These are phyloP conservation scores for Coemansia sp. DNA, from an alignment of 192 early-diverging fungal genomes.

Conservation along the genomic window DNA sequence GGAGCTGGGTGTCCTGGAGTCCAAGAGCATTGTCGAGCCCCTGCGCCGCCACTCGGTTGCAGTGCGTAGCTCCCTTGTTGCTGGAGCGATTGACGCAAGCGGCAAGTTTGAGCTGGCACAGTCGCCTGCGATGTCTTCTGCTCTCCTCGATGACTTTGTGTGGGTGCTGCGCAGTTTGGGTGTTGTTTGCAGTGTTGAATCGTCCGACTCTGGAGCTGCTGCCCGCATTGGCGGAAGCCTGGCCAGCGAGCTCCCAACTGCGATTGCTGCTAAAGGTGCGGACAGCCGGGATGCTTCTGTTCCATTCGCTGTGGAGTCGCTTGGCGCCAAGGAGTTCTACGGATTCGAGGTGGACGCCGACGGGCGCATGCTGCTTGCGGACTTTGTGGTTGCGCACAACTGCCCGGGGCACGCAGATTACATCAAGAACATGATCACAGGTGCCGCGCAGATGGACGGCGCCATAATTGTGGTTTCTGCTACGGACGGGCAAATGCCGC, in stretches of 20 bases:
- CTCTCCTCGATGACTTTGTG: conserved; percentile 22
- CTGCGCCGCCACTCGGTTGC: conserved; percentile 22
- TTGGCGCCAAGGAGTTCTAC: conserved; percentile 21
- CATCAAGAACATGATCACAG: conserved; percentile 99
- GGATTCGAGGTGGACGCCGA: conserved; percentile 42
- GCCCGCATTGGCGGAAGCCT: conserved; percentile 11
- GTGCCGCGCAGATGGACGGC: conserved; percentile 97
- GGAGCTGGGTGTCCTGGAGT: conserved; percentile 14
- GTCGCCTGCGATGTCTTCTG: background rate
- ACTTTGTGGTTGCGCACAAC: conserved; percentile 48
- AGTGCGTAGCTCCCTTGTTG: conserved; percentile 30
- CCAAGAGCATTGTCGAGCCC: conserved; percentile 15
- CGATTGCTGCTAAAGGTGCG: background rate
- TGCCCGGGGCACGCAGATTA: conserved; percentile 99
- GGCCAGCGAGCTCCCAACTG: conserved; percentile 25
- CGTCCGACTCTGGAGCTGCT: background rate
- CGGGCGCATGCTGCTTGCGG: conserved; percentile 31
- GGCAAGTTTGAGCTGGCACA: conserved; percentile 26
- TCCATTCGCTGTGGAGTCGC: conserved; percentile 15
- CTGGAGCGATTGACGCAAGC: conserved; percentile 28
- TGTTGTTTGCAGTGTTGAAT: conserved; percentile 15
- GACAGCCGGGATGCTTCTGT: conserved; percentile 17
- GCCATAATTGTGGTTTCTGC: conserved; percentile 98
- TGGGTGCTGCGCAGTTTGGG: conserved; percentile 48
- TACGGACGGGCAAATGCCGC: conserved; percentile 98